Evolutionary conservation across 192 early-diverging fungal species (phyloP), one percentile per base, ranked within the genome.

Genomic region (Umbelopsis isabellina): DNA sequence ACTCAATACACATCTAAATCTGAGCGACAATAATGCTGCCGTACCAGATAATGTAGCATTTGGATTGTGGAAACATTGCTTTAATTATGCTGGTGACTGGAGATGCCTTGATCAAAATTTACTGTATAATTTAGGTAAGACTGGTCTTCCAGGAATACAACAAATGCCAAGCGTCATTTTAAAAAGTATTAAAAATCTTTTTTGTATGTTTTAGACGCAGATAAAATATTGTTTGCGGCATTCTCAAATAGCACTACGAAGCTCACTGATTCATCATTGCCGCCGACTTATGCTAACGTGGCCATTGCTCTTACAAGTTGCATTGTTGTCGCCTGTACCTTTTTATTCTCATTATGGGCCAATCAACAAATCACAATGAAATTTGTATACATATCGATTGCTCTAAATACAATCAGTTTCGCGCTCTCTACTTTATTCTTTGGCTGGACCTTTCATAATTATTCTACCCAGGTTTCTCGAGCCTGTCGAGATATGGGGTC

Each of bases 301-400:
- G 47, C 25, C 25, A 69, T 51, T 41, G 35, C 67, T 44, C 35
- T 44, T 6, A 4, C 23, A 30, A 70, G 30, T 27, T 37, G 68
- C 12, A n/a, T 53, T 11, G 52, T 70, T n/a, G 30, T 47, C 1
- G 47, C 46, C 21, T 27, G 25, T 12, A 49, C 51, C 9, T 52
- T 69, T 27, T 52, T 37, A 6, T 69, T 69, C 49, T 69, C 67
- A 7, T 41, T 69, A 44, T 69, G 67, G 67, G 67, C 67, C 25
- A 69, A 27, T 48, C 48, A 37, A 47, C 67, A 49, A 18, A 69
- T 41, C 12, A 22, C 67, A 5, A 20, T 37, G 16, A 20, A 21
- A 22, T 49, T 21, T 21, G 22, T 69, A 1, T 49, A 52, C 10
- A 37, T 46, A 5, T 41, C 46, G 11, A 21, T 48, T 20, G 25